Conservation (phyloP, 2,329 filamentous ascomycete genomes). For the Alternaria burnsii region DNA sequence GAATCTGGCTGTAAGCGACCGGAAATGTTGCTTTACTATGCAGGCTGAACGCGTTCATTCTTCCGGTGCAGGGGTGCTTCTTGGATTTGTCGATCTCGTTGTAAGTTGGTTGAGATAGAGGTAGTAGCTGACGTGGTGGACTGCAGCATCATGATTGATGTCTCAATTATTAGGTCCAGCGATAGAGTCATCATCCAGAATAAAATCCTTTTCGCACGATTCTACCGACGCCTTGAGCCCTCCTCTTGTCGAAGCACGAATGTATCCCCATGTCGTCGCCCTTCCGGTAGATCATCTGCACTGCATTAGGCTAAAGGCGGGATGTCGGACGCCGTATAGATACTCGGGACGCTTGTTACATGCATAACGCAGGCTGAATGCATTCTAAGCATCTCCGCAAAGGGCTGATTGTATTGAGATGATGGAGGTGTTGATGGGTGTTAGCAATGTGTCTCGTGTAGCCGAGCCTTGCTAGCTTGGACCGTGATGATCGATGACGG, state of each 20-base stretch:
- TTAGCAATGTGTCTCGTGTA: neutral
- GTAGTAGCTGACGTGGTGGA: neutral
- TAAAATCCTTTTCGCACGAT: neutral
- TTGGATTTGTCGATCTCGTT: neutral
- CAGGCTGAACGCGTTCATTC: neutral
- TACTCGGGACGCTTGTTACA: neutral
- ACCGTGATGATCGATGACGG: neutral
- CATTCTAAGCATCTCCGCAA: neutral
- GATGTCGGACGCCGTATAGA: neutral
- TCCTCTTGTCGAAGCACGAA: neutral
- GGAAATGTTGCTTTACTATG: neutral
- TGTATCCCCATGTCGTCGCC: neutral
- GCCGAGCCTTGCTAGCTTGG: neutral
- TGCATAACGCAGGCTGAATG: neutral
- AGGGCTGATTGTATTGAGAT: neutral
- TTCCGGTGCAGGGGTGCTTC: neutral
- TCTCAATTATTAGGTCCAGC: neutral
- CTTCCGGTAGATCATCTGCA: neutral
- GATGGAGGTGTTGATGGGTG: neutral
- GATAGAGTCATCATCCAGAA: neutral
- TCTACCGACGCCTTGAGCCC: neutral
- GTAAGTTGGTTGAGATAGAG: neutral
- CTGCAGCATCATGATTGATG: neutral
- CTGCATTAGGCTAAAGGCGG: constrained; percentile 5
- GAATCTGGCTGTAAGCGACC: neutral